Base-by-base conservation (phyloP, 768 basidiomycete species). In the Tylopilus plumbeoviolaceoides region DNA sequence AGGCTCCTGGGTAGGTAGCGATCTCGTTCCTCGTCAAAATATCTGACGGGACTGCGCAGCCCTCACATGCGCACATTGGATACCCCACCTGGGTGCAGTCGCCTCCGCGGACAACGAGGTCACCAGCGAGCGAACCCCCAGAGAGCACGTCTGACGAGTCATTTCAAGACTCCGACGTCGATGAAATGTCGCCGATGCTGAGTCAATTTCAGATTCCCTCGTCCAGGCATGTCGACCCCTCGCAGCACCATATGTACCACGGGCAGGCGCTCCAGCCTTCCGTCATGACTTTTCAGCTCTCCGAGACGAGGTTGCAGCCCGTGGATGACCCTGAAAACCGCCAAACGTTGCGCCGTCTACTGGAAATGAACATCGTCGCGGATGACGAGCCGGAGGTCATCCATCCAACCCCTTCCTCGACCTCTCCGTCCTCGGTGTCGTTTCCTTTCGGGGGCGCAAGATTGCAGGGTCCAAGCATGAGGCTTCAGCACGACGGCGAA, bases 131-230 rank as follows among this genome's bases (percentile, higher is more conserved):
- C 41, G 56, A 65, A 28, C 64, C 63, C n/a, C 53, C 68, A 1
- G 68, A 70, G 43, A 66, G 64, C 54, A 69, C 53, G 44, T 64
- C 64, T 9, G 67, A 65, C 31, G 59, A 65, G 39, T 70, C 62
- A 14, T 55, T 52, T 45, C 68, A 60, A 47, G 69, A 62, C 40
- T 67, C 70, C 7, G 70, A 66, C 36, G 48, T 31, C 35, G 65
- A 66, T 23, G 69, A 67, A 25, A 46, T 71, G 63, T 69, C 55
- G 2, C 70, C 66, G 46, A 64, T 71, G 68, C 58, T 66, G 59
- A 63, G 60, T 41, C 59, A 61, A 46, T 71, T 71, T 18, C 68
- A 70, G 47, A 38, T 69, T 21, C 65, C 50, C 23, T 48, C 63
- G 9, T 53, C 58, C 15, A 53, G 55, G 33, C 51, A 42, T 47